Base-by-base conservation (phyloP, 306 rosid species). In the Prunus mume region DNA sequence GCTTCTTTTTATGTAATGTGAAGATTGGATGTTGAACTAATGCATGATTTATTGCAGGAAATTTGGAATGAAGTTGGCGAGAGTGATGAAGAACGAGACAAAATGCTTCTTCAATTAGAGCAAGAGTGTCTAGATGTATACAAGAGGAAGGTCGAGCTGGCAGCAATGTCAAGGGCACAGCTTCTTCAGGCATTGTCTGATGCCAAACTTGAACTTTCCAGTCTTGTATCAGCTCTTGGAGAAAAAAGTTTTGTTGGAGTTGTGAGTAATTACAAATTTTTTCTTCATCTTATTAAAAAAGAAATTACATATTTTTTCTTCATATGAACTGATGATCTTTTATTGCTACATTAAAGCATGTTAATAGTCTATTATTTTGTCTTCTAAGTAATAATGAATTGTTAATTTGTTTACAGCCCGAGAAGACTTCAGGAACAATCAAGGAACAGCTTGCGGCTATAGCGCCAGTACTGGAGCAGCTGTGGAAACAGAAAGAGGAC, bases 51-150 rank as follows among this genome's bases (percentile, higher is more conserved):
- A 3, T 52, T 80, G 66, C 80, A 95, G 99, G 90, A 95, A 89
- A 96, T 96, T 81, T 96, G 99, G 99, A 92, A 96, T 55, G 99
- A 96, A 83, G 99, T 96, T 60, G 99, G 99, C 46, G 99, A 93
- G 87, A 93, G 86, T 52, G 98, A 96, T 17, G 97, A 93, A 77
- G 87, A 92, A 68, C 90, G 99, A 61, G 99, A 96, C 79, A 90
- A 86, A 84, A 91, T 96, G 99, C 96, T 96, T 72, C 99, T 92
- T 87, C 99, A 96, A 86, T 79, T 96, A 81, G 98, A 96, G 82
- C 99, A 91, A 76, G 99, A 96, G 57, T 92, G 99, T 72, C 85
- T 92, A 88, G 97, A 96, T 78, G 99, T 96, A 25, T 96, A 92
- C 85, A 89, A 85, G 90, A 89, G 98, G 86, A 96, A 91, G 91